Conservation (phyloP, 1,284 basidiomycete species). For the Singerocomus inundabilis region DNA sequence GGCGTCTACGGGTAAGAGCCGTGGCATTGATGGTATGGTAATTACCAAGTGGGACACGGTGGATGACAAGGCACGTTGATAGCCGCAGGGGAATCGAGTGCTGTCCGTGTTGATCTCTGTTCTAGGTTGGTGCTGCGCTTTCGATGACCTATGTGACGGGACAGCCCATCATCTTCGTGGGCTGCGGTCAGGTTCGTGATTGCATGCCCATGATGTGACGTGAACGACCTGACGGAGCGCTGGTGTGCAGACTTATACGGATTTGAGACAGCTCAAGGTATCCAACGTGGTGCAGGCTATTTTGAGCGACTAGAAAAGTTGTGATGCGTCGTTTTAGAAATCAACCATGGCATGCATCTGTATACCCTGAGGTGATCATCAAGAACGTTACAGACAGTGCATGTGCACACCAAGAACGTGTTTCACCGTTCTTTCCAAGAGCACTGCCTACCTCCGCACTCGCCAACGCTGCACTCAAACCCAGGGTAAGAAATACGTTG, state of each 20-base stretch:
- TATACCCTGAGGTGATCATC: neutral
- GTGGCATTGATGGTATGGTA: slow-evolving; percentile 95
- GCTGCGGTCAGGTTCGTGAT: slow-evolving; percentile 82
- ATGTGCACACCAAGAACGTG: neutral
- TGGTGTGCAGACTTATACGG: slow-evolving; percentile 82
- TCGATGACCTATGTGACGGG: slow-evolving; percentile 98
- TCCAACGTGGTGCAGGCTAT: slow-evolving; percentile 93
- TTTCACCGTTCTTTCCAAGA: neutral
- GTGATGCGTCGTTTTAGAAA: neutral
- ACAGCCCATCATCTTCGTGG: slow-evolving; percentile 94
- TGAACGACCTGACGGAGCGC: slow-evolving; percentile 9
- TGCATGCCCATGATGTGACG: slow-evolving; percentile 1
- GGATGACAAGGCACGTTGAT: slow-evolving; percentile 72
- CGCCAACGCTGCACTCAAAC: neutral
- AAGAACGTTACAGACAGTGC: neutral
- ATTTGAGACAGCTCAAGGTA: slow-evolving; percentile 85
- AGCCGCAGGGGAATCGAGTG: neutral
- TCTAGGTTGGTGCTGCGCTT: slow-evolving; percentile 88
- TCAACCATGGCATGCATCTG: neutral
- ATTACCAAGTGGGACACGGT: slow-evolving; percentile 98
- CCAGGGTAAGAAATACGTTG: neutral
- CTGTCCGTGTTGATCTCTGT: slow-evolving; percentile 5
- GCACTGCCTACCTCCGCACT: neutral
- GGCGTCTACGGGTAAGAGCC: slow-evolving; percentile 62
- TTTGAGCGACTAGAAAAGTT: slow-evolving; percentile 50